Evolutionary conservation across 352 stramenopile species (phyloP).

Genomic region (Salisapilia sapeloensis): DNA sequence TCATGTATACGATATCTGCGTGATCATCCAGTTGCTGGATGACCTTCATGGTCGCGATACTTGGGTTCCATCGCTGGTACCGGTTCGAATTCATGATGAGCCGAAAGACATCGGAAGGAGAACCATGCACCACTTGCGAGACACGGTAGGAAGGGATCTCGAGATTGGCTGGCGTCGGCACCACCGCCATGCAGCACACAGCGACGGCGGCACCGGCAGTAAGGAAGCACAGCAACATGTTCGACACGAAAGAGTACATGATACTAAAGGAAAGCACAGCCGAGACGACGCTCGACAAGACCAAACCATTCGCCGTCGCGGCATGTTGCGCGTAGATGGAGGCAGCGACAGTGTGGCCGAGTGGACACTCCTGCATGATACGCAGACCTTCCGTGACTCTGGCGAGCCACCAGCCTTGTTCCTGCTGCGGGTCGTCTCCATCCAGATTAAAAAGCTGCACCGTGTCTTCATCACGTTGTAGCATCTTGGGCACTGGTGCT

Average conservation of each 20-base stretch:
- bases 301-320: constrained; percentile 50
- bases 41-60: constrained; percentile 61
- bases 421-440: constrained; percentile 59
- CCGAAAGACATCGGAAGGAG: constrained; percentile 65
- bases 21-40: constrained; percentile 78
- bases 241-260: constrained; percentile 73
- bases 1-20: constrained; percentile 80
- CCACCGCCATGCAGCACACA: constrained; percentile 55
- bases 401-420: constrained; percentile 77
- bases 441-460: constrained; percentile 80
- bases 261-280: constrained; percentile 68
- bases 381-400: constrained; percentile 63
- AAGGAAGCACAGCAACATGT: constrained; percentile 66
- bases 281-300: constrained; percentile 41
- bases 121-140: constrained; percentile 71
- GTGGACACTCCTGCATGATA: constrained; percentile 76
- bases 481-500: constrained; percentile 33
- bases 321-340: constrained; percentile 71
- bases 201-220: constrained; percentile 42
- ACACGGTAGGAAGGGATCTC: constrained; percentile 75
- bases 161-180: constrained; percentile 37
- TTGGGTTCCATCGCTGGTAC: constrained; percentile 71
- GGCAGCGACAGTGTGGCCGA: constrained; percentile 60
- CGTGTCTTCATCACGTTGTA: constrained; percentile 71
- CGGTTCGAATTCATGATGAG: constrained; percentile 75